Evolutionary conservation across 257 asterid genomes (phyloP), one percentile per base, ranked within the genome.

Genomic region (Craterostigma plantagineum): DNA sequence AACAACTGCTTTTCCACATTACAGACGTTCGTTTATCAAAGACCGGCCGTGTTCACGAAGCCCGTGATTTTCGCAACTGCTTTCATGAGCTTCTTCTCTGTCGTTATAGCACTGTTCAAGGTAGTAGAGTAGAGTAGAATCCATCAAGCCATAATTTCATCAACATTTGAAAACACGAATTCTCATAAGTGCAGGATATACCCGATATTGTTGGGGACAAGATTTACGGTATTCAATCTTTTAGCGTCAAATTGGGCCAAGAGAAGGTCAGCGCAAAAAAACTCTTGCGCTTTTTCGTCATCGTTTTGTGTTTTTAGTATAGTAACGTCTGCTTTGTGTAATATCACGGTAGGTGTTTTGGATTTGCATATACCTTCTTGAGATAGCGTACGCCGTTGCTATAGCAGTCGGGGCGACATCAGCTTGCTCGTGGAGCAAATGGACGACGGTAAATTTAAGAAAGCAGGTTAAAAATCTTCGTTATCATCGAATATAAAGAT

Each of bases 1-100:
- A n/a, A n/a, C n/a, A n/a, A n/a, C n/a, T n/a, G n/a, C n/a, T n/a
- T n/a, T n/a, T n/a, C n/a, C n/a, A n/a, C n/a, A n/a, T n/a, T n/a
- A n/a, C n/a, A 79, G 86, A 68, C 59, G 34, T 59, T 41, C 53
- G 77, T 75, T 38, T 75, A 18, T 49, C 68, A 73, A 54, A 66
- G 87, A 54, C 50, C 86, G 10, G 73, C 66, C 36, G 50, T 63
- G 64, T 62, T 79, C 43, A 35, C 92, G 30, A 79, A 70, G 66
- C 72, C 82, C 48, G 61, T 79, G 55, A 54, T 79, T 30, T 75
- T 79, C 59, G 92, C 92, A 9, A 79, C 92, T 8, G 77, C 87
- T n/a, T 79, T 79, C 66, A 79, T 79, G 86, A 66, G 82, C 71
- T 79, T 75, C 68, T 79, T 79, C 77, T 79, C 92, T 16, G 73